Evolutionary conservation across 202 grass and related monocot genomes (phyloP), one percentile per base, ranked within the genome.

Genomic region (Hordeum pubiflorum): DNA sequence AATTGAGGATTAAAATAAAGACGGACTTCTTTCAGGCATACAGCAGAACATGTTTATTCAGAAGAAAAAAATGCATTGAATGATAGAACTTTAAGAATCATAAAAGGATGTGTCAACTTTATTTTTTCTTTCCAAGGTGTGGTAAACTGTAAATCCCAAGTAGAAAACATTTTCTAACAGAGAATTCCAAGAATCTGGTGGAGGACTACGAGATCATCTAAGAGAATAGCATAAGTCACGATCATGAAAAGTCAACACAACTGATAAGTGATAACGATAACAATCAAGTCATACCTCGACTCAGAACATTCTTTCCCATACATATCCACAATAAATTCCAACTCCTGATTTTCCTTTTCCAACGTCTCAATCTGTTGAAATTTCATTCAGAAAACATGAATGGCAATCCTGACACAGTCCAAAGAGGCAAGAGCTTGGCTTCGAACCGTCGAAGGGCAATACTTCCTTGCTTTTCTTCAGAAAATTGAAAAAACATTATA

Each of bases 321-420:
- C 90, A 93, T 97, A 87, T 94, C 95, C 85, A 90, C 83, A 65
- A 94, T 87, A 69, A 84, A 92, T 86, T 94, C 86, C 37, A 92
- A 54, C 81, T 87, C 90, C 82, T 92, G 90, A 59, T 91, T 94
- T 91, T 94, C 89, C 63, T 86, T 78, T 79, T 94, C 92, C 82
- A 94, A 83, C 12, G 79, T 84, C 71, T 94, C 88, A 79, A 97
- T 75, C 95, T 97, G 84, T 81, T 81, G 4, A 84, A 55, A 79
- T 66, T 67, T 76, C 72, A 72, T 74, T 59, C 26, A 64, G 32
- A 85, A 81, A 31, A 46, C 64, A 81, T 33, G 34, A 81, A 85
- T 52, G 59, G 39, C 46, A 65, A 65, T 52, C 48, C 48, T 3
- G 48, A 18, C 48, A 18, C 14, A n/a, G 48, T 52, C 15, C 17